A percentile compares a stretch with the other conserved stretches of the same genome.
These are phyloP conservation scores for Keithomyces neogunnii DNA, from an alignment of 2,329 filamentous ascomycete genomes.

Conservation along the genomic window DNA sequence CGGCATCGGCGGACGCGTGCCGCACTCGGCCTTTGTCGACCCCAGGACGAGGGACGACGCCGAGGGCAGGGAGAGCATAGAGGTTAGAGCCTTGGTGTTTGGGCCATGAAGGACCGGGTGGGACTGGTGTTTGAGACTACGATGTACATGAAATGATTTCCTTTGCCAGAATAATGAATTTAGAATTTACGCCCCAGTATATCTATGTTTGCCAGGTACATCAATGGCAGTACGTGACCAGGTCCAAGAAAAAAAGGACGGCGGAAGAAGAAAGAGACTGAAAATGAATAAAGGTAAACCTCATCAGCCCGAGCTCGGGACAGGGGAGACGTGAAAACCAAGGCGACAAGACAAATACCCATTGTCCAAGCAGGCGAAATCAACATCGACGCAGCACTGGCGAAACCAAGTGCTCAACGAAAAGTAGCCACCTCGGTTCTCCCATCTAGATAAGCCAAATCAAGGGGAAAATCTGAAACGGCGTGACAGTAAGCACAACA, in stretches of 20 bases:
- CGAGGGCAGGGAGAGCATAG: constrained; percentile 75
- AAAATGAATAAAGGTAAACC: too few relatives aligned
- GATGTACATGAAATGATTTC: too few relatives aligned
- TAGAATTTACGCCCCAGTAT: neutral
- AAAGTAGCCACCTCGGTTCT: neutral
- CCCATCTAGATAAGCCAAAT: neutral
- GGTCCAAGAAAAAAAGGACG: neutral
- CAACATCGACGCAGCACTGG: too few relatives aligned
- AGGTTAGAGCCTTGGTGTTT: constrained; percentile 80
- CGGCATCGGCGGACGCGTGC: constrained; percentile 46
- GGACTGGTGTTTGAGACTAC: too few relatives aligned
- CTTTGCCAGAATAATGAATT: neutral
- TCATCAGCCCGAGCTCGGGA: too few relatives aligned
- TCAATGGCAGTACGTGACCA: neutral
- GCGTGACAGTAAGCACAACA: neutral
- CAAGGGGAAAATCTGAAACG: neutral
- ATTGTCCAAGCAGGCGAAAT: too few relatives aligned
- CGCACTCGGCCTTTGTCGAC: constrained; percentile 75
- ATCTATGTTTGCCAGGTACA: neutral
- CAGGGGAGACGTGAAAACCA: neutral
- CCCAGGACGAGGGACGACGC: constrained; percentile 62
- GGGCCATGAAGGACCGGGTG: constrained; percentile 34
- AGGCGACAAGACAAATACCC: too few relatives aligned
- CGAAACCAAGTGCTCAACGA: too few relatives aligned
- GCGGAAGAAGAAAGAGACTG: neutral